Conservation (phyloP, 225 moss, liverwort and hornwort genomes). For the Polytrichum commune region DNA sequence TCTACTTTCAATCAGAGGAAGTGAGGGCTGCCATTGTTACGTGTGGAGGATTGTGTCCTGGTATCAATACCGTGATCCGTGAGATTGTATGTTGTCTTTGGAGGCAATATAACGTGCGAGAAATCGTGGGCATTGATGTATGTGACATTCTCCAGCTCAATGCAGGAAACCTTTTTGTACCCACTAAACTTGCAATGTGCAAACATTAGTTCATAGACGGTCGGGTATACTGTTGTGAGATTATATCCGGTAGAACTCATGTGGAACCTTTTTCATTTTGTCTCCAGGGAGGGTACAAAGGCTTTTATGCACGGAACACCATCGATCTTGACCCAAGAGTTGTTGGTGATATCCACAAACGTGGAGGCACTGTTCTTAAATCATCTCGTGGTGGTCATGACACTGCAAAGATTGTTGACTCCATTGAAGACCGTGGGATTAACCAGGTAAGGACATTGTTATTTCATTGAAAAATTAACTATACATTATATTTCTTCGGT, state of each 20-base stretch:
- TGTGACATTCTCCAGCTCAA: constrained; percentile 11
- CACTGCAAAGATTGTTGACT: constrained; percentile 61
- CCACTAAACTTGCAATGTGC: neutral
- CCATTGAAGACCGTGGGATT: constrained; percentile 58
- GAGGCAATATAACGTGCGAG: constrained; percentile 63
- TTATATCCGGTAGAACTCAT: too few species aligned
- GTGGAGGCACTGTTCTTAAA: constrained; percentile 65
- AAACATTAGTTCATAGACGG: too few species aligned
- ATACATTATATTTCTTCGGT: too few species aligned
- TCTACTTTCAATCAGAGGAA: constrained; percentile 57
- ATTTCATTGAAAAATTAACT: neutral
- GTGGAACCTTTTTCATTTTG: too few species aligned
- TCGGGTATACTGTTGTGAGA: too few species aligned
- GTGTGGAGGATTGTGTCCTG: constrained; percentile 80
- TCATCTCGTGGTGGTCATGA: constrained; percentile 74
- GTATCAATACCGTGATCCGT: constrained; percentile 77
- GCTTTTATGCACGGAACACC: constrained; percentile 64
- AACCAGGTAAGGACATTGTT: constrained; percentile 42
- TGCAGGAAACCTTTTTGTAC: neutral
- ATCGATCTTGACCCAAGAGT: constrained; percentile 39
- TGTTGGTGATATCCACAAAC: constrained; percentile 73
- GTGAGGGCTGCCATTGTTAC: constrained; percentile 80
- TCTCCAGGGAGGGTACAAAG: constrained; percentile 62
- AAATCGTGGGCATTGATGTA: constrained; percentile 65
- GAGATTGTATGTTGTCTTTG: constrained; percentile 75